Evolutionary conservation across 2,329 filamentous ascomycete genomes (phyloP).

Genomic region (Parafenestella ontariensis): DNA sequence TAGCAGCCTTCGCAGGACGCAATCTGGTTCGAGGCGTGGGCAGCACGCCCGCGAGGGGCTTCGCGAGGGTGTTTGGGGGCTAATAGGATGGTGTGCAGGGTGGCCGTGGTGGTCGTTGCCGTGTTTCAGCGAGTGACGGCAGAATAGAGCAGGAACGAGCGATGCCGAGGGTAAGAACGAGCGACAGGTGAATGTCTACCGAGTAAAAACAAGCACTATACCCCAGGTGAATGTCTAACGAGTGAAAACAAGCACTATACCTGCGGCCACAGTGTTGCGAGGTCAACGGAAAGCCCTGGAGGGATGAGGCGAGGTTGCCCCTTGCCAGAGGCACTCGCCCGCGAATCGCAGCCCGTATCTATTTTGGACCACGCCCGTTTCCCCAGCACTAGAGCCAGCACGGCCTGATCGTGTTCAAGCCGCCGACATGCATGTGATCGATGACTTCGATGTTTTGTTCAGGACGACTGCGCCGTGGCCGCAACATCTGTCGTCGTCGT

Average conservation of each 20-base stretch:
- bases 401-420: not conserved
- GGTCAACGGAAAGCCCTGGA: constrained; percentile 23
- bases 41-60: not conserved
- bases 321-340: constrained; percentile 8
- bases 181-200: constrained; percentile 20
- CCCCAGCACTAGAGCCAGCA: constrained; percentile 16
- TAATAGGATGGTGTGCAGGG: not conserved
- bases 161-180: constrained; percentile 26
- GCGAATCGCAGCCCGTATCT: constrained; percentile 16
- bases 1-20: constrained; percentile 1
- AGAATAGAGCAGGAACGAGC: constrained; percentile 23
- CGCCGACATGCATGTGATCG: constrained; percentile 1
- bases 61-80: not conserved
- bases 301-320: constrained; percentile 15
- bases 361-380: constrained; percentile 22
- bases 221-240: constrained; percentile 14
- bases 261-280: constrained; percentile 30
- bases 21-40: constrained; percentile 3
- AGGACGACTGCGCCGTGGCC: not conserved
- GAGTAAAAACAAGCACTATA: too few species aligned
- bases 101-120: constrained; percentile 8
- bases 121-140: constrained; percentile 38
- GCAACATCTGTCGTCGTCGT: too few species aligned
- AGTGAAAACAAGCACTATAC: constrained; percentile 9
- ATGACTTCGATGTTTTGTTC: not conserved